Evolutionary conservation across 2,329 filamentous ascomycete genomes (phyloP), one percentile per base, ranked within the genome.

Genomic region (Trichophaea hybrida): DNA sequence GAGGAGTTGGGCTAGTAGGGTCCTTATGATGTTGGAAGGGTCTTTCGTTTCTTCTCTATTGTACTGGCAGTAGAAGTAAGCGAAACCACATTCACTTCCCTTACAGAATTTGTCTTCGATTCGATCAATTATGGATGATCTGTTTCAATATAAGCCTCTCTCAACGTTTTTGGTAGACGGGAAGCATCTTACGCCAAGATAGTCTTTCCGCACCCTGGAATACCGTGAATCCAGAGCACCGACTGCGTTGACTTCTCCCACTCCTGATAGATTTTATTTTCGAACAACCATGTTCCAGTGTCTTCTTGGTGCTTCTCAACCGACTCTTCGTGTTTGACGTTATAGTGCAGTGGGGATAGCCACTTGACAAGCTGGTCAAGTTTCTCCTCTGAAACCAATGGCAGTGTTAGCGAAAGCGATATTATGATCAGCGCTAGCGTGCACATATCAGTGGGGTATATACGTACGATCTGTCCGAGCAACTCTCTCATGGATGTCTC

Each of bases 291-390:
- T 12, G 2, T 31, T 1, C 52, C 52, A 43, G 52, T 40, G n/a
- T 24, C 52, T 38, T 55, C 35, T n/a, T 38, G 15, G 24, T 43
- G 37, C 33, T 55, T 38, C n/a, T 34, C 33, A 5, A 13, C 8
- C 33, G 52, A 55, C 15, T 40, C 35, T 43, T 55, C 34, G 35
- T 40, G 52, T 6, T 55, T 55, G 34, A 31, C 7, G 52, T 55
- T 44, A 6, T 55, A 55, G 6, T 33, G 17, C 12, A 52, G 49
- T 24, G 49, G 49, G 2, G 7, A 1, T 1, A 52, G 15, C 49
- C 49, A 52, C 12, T 24, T 34, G 15, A 52, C 49, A 13, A 52
- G 49, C 13, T 52, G 7, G 6, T 31, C 6, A 12, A 34, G 13
- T 52, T 33, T 33, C 33, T 31, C 15, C 24, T 17, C 49, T 52